Conservation (phyloP, 345 rosid species). For the Leavenworthia alabamica region DNA sequence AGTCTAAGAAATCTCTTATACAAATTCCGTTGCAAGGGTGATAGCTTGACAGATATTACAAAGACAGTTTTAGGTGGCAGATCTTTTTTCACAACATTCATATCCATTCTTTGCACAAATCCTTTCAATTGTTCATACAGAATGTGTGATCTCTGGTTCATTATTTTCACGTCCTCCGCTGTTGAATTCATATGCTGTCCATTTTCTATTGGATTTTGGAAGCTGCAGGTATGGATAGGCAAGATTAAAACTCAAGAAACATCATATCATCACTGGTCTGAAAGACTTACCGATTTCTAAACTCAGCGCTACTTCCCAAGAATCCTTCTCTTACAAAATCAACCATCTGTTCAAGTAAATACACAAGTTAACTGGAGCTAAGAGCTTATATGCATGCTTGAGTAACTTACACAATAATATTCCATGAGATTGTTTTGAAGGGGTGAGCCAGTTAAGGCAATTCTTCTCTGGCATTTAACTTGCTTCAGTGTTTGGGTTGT, state of each 20-base stretch:
- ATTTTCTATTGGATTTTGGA: conserved; percentile 96
- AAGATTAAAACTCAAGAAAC: conserved; percentile 11
- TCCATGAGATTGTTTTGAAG: conserved; percentile 99
- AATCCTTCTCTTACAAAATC: conserved; percentile 99
- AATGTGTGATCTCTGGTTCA: conserved; percentile 99
- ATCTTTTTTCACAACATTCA: conserved; percentile 93
- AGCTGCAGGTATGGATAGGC: conserved; percentile 48
- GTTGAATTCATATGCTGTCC: conserved; percentile 99
- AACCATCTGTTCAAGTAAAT: conserved; percentile 76
- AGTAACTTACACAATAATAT: conserved; percentile 84
- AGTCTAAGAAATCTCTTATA: conserved; percentile 92
- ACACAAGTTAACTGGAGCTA: neutral
- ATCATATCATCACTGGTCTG: conserved; percentile 8
- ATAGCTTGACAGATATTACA: conserved; percentile 92
- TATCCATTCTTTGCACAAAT: conserved; percentile 99
- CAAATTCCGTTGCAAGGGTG: conserved; percentile 78
- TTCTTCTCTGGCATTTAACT: conserved; percentile 96
- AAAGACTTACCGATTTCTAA: conserved; percentile 82
- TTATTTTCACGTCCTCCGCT: conserved; percentile 86
- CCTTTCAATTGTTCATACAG: conserved; percentile 95
- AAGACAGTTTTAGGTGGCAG: conserved; percentile 98
- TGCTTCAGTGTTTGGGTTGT: conserved; percentile 95
- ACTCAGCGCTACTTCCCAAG: conserved; percentile 98
- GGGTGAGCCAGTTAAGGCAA: conserved; percentile 99
- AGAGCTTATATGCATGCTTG: conserved; percentile 2